Base-by-base conservation (phyloP, 768 basidiomycete species). In the Termitomyces sp. region DNA sequence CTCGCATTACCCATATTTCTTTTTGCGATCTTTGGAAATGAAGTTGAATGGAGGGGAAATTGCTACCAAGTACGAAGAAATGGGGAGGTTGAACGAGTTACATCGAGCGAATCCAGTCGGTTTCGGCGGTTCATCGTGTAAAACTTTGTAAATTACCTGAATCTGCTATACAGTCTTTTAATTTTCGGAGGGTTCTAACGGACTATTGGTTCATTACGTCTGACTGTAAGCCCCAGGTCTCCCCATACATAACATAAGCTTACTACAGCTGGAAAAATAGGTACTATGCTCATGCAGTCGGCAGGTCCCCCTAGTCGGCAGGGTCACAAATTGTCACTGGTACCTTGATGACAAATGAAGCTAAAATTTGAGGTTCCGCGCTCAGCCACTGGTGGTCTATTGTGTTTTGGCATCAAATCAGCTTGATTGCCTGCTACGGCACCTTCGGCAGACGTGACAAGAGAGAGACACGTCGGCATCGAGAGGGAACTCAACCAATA, bases 1-100 rank as follows among this genome's bases (percentile, higher is more conserved):
- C 70, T 95, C 58, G 87, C 96, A 4, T 74, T 98, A 22, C 97
- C 97, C 0, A 92, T 98, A 57, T 99, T 87, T 83, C 50, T 88
- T 7, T 75, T 87, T 60, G 96, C 91, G 6, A 83, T 99, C 41
- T 71, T 87, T 51, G 94, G 95, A 30, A 79, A 85, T 68, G 83
- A 85, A 57, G 92, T 99, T 33, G 76, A 79, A 0, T 99, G 97
- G 97, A 80, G 97, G 67, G 96, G 95, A 0, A 79, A 74, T 66
- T 79, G 70, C 61, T 99, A 98, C 71, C 77, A 78, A 61, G 81
- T 98, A 46, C 69, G 86, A 59, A 72, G 72, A 36, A 88, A 92
- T 63, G 94, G 95, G 47, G 87, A 88, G 68, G 86, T 85, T 7
- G 74, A 70, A 41, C 65, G 72, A 56, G 73, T 69, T 5, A 61